Evolutionary conservation across 2,329 filamentous ascomycete species (phyloP), one percentile per base, ranked within the genome.

Genomic region (Teratosphaeria gauchensis): DNA sequence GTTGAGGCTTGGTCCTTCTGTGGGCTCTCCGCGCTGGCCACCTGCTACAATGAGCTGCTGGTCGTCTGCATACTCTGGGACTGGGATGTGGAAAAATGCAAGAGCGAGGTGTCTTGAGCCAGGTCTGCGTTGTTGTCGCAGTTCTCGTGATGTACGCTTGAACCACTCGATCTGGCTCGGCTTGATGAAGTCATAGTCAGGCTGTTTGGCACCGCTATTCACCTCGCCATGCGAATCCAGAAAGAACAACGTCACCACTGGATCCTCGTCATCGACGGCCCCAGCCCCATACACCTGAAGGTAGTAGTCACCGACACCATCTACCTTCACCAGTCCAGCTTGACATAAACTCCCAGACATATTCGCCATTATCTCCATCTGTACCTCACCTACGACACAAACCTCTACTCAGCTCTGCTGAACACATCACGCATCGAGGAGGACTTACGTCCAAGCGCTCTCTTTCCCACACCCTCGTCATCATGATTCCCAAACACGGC

Each of bases 401-500:
- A 42, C 4, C 35, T 14, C 35, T n/a, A n/a, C n/a, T 42, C 35
- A 42, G 35, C 35, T 16, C 35, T 16, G n/a, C 11, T 42, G 12
- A 12, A 42, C 35, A 16, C 5, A 14, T 42, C 35, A 12, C 35
- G 4, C 14, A 16, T 4, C 35, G 12, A 14, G 4, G 35, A 4
- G 2, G 0, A 42, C 35, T 42, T 42, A 42, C 35, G 14, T 42
- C 35, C 35, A 5, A 42, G 35, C 14, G 35, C 35, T 2, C n/a
- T 42, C 12, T 16, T 4, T 11, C 35, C 35, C 1, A 42, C 31
- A 54, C 53, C 53, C 31, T 54, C 53, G 19, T 35, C 31, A 31
- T 54, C 53, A 35, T 54, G 53, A 35, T 54, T 54, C 1, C 53
- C 53, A 35, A 54, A 54, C 7, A 54, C 53, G 14, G 53, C 53